Evolutionary conservation across 768 basidiomycete species (phyloP).

Genomic region (Suillus hirtellus): DNA sequence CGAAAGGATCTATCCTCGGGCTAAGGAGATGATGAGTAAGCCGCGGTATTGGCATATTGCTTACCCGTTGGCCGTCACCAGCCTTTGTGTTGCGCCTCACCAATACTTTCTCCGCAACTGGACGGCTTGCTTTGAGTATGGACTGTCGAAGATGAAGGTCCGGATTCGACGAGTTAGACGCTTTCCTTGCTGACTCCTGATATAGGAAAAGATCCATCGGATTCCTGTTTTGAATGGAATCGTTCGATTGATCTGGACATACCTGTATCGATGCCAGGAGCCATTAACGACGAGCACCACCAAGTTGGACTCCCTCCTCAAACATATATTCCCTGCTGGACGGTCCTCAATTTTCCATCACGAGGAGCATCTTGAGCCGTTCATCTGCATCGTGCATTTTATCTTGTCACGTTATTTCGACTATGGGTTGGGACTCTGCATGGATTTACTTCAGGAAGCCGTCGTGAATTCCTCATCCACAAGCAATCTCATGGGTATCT

Average conservation of each 20-base stretch:
- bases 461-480: conserved; percentile 41
- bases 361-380: conserved; percentile 77
- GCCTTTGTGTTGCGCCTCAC: conserved; percentile 85
- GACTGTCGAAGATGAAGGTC: conserved; percentile 82
- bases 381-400: conserved; percentile 80
- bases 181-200: conserved; percentile 11
- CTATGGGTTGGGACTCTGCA: conserved; percentile 76
- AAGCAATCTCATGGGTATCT: conserved; percentile 39
- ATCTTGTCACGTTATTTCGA: conserved; percentile 83
- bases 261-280: conserved; percentile 92
- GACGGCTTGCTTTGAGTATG: conserved; percentile 69
- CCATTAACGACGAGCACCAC: conserved; percentile 75
- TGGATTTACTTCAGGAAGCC: conserved; percentile 79
- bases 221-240: conserved; percentile 77
- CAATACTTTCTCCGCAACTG: conserved; percentile 85
- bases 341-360: conserved; percentile 58
- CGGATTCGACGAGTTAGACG: conserved; percentile 3
- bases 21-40: conserved; percentile 82
- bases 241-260: conserved; percentile 87
- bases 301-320: conserved; percentile 73
- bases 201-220: conserved; percentile 77
- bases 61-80: conserved; percentile 80
- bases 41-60: conserved; percentile 88
- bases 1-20: conserved; percentile 78
- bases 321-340: conserved; percentile 77